These are phyloP conservation scores for Eutrema salsugineum DNA, from an alignment of 441 rosid genomes.

Conservation along the genomic window DNA sequence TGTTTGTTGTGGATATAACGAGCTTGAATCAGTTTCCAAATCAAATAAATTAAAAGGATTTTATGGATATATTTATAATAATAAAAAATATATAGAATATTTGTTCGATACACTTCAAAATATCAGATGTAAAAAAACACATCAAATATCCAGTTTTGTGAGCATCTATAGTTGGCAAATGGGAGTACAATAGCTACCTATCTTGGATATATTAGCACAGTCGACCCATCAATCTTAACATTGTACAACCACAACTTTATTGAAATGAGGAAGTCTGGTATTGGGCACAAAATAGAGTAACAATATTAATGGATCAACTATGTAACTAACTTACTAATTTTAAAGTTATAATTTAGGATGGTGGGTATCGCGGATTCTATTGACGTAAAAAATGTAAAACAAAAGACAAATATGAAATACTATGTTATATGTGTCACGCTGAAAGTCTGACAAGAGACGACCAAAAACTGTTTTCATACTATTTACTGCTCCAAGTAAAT, in stretches of 20 bases:
- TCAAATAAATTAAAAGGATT: too few species aligned
- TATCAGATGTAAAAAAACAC: not conserved
- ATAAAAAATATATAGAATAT: not conserved
- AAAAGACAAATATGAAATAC: not conserved
- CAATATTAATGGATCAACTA: not conserved
- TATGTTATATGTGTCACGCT: not conserved
- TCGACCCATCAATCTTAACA: constrained; percentile 21
- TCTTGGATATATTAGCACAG: constrained; percentile 19
- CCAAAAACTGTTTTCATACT: constrained; percentile 2
- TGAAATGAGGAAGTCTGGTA: constrained; percentile 1
- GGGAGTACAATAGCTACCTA: constrained; percentile 19
- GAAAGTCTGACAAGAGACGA: constrained; percentile 12
- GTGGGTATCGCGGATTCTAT: not conserved
- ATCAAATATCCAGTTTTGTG: constrained; percentile 22
- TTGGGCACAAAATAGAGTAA: not conserved
- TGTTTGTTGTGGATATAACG: too few species aligned
- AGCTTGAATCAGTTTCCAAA: too few species aligned
- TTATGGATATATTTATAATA: too few species aligned
- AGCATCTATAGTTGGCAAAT: constrained; percentile 26
- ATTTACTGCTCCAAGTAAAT: not conserved
- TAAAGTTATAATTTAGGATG: too few species aligned
- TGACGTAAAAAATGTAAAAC: not conserved
- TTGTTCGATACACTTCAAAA: not conserved
- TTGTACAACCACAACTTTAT: constrained; percentile 14
- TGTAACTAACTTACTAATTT: too few species aligned